Evolutionary conservation across 805 yeast genomes (phyloP).

Genomic region (Diddensiella santjacobensis): DNA sequence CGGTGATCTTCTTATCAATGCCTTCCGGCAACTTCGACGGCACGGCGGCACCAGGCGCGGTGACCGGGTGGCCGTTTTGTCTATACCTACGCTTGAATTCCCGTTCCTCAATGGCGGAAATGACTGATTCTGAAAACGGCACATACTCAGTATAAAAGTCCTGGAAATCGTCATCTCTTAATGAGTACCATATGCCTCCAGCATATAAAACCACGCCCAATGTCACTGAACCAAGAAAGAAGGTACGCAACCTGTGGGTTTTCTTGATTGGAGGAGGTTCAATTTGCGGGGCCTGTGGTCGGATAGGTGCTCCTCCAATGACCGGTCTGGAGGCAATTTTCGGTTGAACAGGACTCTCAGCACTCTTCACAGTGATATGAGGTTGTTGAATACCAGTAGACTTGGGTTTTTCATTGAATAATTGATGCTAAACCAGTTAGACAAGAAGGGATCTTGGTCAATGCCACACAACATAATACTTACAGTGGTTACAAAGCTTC

Average conservation of each 20-base stretch:
- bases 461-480: background rate
- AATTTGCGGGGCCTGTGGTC: background rate
- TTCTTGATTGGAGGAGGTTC: constrained; percentile 19
- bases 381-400: too few species aligned
- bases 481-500: background rate
- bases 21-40: background rate
- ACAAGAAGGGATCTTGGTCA: background rate
- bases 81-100: constrained; percentile 18
- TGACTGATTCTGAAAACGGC: constrained; percentile 57
- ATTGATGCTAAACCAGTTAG: background rate
- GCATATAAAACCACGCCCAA: constrained; percentile 43
- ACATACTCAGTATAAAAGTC: constrained; percentile 60
- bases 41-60: background rate
- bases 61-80: background rate
- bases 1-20: constrained; percentile 10
- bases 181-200: constrained; percentile 56
- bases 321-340: background rate
- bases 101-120: constrained; percentile 47
- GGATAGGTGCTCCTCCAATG: background rate
- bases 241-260: constrained; percentile 31
- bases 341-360: background rate
- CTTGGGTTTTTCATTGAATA: background rate
- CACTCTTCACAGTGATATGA: too few species aligned
- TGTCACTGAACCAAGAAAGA: constrained; percentile 26
- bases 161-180: constrained; percentile 54